Evolutionary conservation across 371 early-diverging fungal genomes (phyloP).

Genomic region (Mucor lusitanicus): DNA sequence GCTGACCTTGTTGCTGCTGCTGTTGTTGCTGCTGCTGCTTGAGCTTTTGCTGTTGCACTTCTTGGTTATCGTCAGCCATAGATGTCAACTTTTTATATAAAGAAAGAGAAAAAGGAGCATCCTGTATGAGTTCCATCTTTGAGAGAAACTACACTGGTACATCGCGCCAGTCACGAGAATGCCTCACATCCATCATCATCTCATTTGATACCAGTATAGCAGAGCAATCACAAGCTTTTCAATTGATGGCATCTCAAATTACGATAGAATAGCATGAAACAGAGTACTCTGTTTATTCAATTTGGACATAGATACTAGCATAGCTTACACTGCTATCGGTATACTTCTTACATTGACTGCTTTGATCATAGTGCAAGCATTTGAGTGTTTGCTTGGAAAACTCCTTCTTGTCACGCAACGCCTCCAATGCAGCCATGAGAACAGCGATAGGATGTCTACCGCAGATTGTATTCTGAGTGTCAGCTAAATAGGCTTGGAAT

Average conservation of each 20-base stretch:
- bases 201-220: no score
- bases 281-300: not conserved
- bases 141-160: not conserved
- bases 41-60: not conserved
- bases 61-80: conserved; percentile 11
- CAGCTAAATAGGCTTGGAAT: conserved; percentile 70
- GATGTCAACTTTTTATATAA: not conserved
- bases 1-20: conserved; percentile 3
- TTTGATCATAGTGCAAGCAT: conserved; percentile 90
- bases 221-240: not conserved
- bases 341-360: conserved; percentile 51
- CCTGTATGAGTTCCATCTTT: no score
- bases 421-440: conserved; percentile 66
- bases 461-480: conserved; percentile 91
- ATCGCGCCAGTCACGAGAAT: no score
- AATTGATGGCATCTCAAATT: no score
- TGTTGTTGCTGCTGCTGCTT: conserved; percentile 7
- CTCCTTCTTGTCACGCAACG: conserved; percentile 7
- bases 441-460: conserved; percentile 91
- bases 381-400: conserved; percentile 4
- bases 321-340: conserved; percentile 79
- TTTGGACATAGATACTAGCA: conserved; percentile 51
- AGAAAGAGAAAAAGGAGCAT: not conserved
- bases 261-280: not conserved
- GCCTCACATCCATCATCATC: no score